A percentile compares a stretch with the other conserved stretches of the same genome.
phyloP scores from a whole-genome alignment of 768 basidiomycete genomes.

The Podaxis sp. region DNA sequence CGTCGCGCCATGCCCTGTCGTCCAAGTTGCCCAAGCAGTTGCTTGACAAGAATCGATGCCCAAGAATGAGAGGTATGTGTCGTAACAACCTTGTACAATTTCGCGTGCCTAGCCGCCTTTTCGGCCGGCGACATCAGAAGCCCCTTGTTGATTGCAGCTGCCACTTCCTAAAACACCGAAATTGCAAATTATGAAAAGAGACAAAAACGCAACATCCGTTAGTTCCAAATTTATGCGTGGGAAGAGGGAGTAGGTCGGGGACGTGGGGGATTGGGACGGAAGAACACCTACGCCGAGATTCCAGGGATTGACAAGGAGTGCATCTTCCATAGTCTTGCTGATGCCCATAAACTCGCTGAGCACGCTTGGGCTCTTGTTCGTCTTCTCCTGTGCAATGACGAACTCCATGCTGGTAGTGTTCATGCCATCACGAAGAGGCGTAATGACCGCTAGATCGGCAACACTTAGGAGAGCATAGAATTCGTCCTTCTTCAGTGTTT shows the following conservation, averaged over 20 bases:
- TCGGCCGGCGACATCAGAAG: constrained; percentile 79
- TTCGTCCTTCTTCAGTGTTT: constrained; percentile 95
- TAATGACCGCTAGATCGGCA: constrained; percentile 93
- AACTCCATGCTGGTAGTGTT: constrained; percentile 99
- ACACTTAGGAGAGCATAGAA: constrained; percentile 94
- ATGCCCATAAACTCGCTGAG: constrained; percentile 99
- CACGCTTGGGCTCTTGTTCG: constrained; percentile 83
- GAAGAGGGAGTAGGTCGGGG: neutral
- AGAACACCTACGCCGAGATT: constrained; percentile 71
- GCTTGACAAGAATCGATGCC: constrained; percentile 88
- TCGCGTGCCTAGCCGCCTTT: constrained; percentile 70
- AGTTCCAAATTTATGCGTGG: neutral
- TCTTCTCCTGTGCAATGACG: constrained; percentile 87
- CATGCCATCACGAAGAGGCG: constrained; percentile 96
- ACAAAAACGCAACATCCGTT: neutral
- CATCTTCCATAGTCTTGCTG: constrained; percentile 85
- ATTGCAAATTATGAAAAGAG: neutral
- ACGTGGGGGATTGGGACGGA: constrained; percentile 13
- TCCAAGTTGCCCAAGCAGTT: constrained; percentile 81
- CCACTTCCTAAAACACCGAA: constrained; percentile 61
- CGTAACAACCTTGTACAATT: constrained; percentile 80
- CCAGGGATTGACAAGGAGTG: constrained; percentile 94
- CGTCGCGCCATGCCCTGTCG: constrained; percentile 76
- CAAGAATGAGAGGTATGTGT: constrained; percentile 95
- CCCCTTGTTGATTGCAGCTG: constrained; percentile 87